Evolutionary conservation across 75 land plant genomes (phyloP).

Genomic region (Ceratopteris richardii): DNA sequence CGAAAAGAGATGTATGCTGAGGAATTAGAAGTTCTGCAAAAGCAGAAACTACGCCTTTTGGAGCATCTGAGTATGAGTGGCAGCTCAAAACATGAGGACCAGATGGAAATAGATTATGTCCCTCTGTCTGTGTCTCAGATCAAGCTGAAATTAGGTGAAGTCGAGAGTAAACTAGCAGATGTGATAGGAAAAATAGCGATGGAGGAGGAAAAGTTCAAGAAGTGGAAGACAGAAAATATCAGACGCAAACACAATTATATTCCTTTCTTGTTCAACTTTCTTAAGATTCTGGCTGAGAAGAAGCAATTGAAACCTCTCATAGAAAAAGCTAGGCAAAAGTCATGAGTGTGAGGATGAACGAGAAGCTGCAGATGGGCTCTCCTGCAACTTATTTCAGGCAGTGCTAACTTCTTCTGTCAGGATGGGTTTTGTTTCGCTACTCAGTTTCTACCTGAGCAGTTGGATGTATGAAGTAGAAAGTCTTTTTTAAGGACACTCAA

Average conservation of each 20-base stretch:
- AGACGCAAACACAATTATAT: conserved; percentile 96
- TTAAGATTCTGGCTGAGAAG: conserved; percentile 94
- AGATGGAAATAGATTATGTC: conserved; percentile 17
- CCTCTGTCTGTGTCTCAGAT: conserved; percentile 30
- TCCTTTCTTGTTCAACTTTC: conserved; percentile 92
- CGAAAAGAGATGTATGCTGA: conserved; percentile 82
- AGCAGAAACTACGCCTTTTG: conserved; percentile 48
- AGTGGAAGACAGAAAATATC: conserved; percentile 95
- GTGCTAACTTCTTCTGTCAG: too few species aligned
- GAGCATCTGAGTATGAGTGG: conserved; percentile 32
- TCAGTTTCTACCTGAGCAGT: background rate
- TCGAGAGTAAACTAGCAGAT: conserved; percentile 56
- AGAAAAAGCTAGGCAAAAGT: conserved; percentile 94
- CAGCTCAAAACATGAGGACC: conserved; percentile 23
- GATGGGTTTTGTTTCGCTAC: too few species aligned
- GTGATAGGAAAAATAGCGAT: conserved; percentile 67
- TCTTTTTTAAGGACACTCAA: background rate
- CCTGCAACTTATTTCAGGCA: background rate
- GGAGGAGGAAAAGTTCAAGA: conserved; percentile 98
- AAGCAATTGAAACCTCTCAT: conserved; percentile 95
- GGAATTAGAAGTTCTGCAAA: conserved; percentile 72
- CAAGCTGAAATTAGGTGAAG: conserved; percentile 49
- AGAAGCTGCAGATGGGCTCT: background rate
- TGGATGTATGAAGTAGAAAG: background rate
- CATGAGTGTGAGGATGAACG: conserved; percentile 7